phyloP scores from a whole-genome alignment of 164 flowering plant species.

The Aristolochia contorta region DNA sequence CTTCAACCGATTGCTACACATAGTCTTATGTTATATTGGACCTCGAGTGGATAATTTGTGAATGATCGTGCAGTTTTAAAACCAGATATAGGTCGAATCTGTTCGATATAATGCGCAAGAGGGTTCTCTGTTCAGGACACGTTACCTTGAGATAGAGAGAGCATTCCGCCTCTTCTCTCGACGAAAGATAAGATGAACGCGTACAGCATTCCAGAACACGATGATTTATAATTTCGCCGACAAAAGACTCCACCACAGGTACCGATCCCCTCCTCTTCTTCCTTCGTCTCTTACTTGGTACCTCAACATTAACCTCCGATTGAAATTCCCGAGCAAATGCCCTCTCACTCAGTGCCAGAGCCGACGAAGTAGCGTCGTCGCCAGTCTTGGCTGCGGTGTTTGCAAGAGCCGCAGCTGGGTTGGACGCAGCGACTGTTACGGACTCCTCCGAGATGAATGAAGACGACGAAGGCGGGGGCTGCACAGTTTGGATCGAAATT shows the following conservation, averaged over 20 bases:
- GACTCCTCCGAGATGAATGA: slow-evolving; percentile 10
- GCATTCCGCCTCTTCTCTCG: slow-evolving; percentile 36
- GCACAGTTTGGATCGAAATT: slow-evolving; percentile 8
- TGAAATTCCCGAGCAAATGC: slow-evolving; percentile 4
- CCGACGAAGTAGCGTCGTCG: slow-evolving; percentile 13
- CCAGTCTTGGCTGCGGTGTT: slow-evolving; percentile 18
- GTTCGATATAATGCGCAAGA: neutral
- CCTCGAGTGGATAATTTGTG: no score
- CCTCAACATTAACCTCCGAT: neutral
- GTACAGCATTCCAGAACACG: neutral
- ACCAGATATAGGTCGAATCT: neutral
- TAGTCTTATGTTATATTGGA: neutral
- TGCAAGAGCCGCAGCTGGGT: slow-evolving; percentile 13
- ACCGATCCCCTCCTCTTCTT: slow-evolving; percentile 15
- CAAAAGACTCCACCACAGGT: neutral
- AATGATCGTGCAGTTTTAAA: no score
- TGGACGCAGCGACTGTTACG: slow-evolving; percentile 1
- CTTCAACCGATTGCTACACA: neutral
- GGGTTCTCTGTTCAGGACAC: neutral
- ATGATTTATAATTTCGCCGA: neutral
- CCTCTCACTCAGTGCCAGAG: slow-evolving; percentile 1
- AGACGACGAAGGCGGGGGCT: neutral
- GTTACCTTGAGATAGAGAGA: slow-evolving; percentile 40
- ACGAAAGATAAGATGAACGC: slow-evolving; percentile 15
- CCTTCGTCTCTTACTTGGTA: slow-evolving; percentile 23